Evolutionary conservation across 2,329 filamentous ascomycete genomes (phyloP), one percentile per base, ranked within the genome.

Genomic region (Plectosphaerella sp.): DNA sequence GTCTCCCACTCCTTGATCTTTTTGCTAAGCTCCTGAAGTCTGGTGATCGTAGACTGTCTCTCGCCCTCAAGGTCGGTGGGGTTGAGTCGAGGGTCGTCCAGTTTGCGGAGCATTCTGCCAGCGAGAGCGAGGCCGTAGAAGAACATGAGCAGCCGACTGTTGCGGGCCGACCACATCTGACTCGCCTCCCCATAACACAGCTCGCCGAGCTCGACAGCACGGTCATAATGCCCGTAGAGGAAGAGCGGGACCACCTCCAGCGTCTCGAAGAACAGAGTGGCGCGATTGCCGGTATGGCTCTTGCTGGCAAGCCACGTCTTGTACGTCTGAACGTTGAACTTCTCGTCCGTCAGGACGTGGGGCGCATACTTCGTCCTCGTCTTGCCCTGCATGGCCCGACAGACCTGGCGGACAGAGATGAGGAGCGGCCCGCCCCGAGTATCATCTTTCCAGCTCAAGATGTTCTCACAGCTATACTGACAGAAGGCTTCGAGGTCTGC

Each of bases 331-430:
- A 81, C 75, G 51, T 81, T 76, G 61, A 92, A 88, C 45, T 82
- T 75, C n/a, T 82, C 74, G 58, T 92, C 88, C 41, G 76, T 81
- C 72, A 92, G 79, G 11, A 91, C 75, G 16, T 78, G 72, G 0
- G 73, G 62, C 0, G 84, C 68, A 10, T 78, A 71, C 11, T 71
- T 67, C 3, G 69, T 68, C 11, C 68, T 68, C 0, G 89, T 92
- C 66, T 91, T 92, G 50, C 89, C 89, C 64, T 91, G 87, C 18
- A 92, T 69, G 20, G 89, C 86, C 47, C 87, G 80, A 48, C 78
- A 80, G 22, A 81, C 77, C 63, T 92, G 88, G 48, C 86, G 74
- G 4, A 86, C 75, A 3, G 80, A 78, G 54, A 88, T 80, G 7
- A 92, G 71, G 49, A 91, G 73, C 0, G 83, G 83, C 3, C 89